Conservation (phyloP, 2,329 filamentous ascomycete species). For the Mycosphaerella arachidis region DNA sequence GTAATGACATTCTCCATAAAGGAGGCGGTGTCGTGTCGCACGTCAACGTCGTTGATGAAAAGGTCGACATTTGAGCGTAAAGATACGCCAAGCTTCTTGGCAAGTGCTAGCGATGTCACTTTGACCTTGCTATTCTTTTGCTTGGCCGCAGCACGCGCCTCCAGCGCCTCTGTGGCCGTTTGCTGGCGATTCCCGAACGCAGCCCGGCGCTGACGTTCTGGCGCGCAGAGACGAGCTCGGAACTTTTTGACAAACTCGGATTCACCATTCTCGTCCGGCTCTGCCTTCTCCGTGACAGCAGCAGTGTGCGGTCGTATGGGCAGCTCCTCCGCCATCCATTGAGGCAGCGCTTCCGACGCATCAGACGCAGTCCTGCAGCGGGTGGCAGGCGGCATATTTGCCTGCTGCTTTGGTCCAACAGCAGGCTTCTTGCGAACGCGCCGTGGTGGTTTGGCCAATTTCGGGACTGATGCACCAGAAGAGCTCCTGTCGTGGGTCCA, state of each 20-base stretch:
- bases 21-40: background rate
- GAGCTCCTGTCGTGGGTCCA: no score
- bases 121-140: background rate
- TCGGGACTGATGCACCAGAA: background rate
- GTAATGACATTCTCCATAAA: background rate
- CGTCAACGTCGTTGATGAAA: background rate
- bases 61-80: conserved; percentile 4
- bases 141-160: background rate
- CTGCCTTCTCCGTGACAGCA: background rate
- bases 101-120: conserved; percentile 1
- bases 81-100: background rate
- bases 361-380: background rate
- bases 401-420: background rate
- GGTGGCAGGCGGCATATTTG: background rate
- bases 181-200: background rate
- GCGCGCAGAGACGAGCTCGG: background rate
- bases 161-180: background rate
- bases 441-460: background rate
- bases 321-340: background rate
- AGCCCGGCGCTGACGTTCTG: background rate
- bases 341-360: background rate
- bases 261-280: background rate
- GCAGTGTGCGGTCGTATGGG: background rate
- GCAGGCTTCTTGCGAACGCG: background rate
- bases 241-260: background rate